These are phyloP conservation scores for Coemansia asiatica DNA, from an alignment of 192 early-diverging fungal genomes.

Conservation along the genomic window DNA sequence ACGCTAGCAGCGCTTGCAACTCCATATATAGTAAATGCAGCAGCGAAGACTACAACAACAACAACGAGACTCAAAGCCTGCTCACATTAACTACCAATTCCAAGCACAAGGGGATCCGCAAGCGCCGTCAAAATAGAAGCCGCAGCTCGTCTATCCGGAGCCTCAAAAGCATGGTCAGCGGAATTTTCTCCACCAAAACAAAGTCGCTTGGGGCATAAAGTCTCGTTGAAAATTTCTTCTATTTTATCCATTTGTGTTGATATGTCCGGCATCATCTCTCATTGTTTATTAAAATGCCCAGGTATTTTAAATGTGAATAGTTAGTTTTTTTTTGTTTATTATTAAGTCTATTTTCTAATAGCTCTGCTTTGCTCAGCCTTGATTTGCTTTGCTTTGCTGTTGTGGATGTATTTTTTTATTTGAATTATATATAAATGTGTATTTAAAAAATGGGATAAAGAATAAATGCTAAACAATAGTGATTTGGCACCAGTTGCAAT, in stretches of 20 bases:
- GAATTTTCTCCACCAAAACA: constrained; percentile 2
- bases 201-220: background rate
- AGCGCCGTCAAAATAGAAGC: background rate
- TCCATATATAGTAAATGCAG: background rate
- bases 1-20: background rate
- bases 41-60: background rate
- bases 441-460: too few species aligned
- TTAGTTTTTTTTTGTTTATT: too few species aligned
- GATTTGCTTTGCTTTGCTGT: background rate
- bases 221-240: background rate
- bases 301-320: too few species aligned
- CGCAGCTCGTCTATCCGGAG: constrained; percentile 4
- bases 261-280: too few species aligned
- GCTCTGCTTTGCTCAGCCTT: background rate
- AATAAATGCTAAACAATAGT: constrained; percentile 3
- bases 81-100: background rate
- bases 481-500: background rate
- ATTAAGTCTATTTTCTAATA: too few species aligned
- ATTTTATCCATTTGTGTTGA: too few species aligned
- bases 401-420: background rate
- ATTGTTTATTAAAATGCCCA: too few species aligned
- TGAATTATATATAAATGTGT: too few species aligned
- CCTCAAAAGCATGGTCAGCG: constrained; percentile 6
- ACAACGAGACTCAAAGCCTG: background rate
- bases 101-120: background rate